phyloP scores from a whole-genome alignment of 768 basidiomycete species.

The Aureoboletus auriporus region DNA sequence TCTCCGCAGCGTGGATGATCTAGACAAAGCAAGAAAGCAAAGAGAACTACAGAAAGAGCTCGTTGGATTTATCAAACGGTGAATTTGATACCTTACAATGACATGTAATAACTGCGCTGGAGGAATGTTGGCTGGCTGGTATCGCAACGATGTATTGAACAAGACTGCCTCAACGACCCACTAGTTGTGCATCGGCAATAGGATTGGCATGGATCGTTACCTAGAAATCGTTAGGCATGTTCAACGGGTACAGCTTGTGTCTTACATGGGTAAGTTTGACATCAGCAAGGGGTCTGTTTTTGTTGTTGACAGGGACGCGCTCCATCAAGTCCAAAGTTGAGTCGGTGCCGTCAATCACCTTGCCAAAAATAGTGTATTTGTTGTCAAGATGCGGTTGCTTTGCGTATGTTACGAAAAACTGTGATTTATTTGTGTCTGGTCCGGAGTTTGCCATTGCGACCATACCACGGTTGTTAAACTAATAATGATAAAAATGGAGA shows the following conservation, averaged over 20 bases:
- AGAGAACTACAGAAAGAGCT: slow-evolving; percentile 89
- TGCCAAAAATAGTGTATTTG: slow-evolving; percentile 93
- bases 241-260: background rate
- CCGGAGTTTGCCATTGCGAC: slow-evolving; percentile 99
- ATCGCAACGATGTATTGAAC: background rate
- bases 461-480: slow-evolving; percentile 95
- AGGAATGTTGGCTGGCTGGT: background rate
- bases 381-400: slow-evolving; percentile 94
- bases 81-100: slow-evolving; percentile 16
- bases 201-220: slow-evolving; percentile 93
- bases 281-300: slow-evolving; percentile 83
- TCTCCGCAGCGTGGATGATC: slow-evolving; percentile 80
- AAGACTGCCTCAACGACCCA: slow-evolving; percentile 18
- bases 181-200: slow-evolving; percentile 68
- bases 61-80: slow-evolving; percentile 79
- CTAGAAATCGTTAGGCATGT: slow-evolving; percentile 34
- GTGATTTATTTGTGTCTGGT: slow-evolving; percentile 87
- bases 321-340: slow-evolving; percentile 94
- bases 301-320: slow-evolving; percentile 82
- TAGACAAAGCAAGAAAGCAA: slow-evolving; percentile 77
- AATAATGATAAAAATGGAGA: background rate
- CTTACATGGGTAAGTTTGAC: slow-evolving; percentile 80
- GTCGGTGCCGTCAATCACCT: slow-evolving; percentile 98
- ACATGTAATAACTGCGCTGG: slow-evolving; percentile 10
- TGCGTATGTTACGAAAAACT: slow-evolving; percentile 86